Evolutionary conservation across 2,329 filamentous ascomycete species (phyloP).

Genomic region (Mariannaea elegans): DNA sequence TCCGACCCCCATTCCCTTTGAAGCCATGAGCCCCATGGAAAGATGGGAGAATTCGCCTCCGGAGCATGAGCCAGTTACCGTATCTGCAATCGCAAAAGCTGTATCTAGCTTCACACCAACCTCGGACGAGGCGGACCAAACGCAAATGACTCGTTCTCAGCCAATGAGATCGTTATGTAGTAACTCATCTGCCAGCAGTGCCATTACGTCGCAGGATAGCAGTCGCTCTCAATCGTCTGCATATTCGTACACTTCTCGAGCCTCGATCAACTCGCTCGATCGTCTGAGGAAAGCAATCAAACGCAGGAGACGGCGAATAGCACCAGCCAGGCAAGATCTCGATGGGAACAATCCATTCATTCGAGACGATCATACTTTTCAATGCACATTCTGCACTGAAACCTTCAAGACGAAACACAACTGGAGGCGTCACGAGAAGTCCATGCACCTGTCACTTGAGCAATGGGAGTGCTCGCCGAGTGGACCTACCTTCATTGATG

Average conservation of each 20-base stretch:
- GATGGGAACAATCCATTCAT: neutral
- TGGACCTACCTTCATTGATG: constrained; percentile 49
- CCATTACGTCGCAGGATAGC: constrained; percentile 63
- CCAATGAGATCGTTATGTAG: constrained; percentile 1
- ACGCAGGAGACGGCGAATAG: constrained; percentile 2
- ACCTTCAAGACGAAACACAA: constrained; percentile 56
- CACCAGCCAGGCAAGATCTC: neutral
- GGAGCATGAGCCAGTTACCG: constrained; percentile 37
- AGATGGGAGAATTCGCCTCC: constrained; percentile 38
- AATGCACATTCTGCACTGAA: constrained; percentile 58
- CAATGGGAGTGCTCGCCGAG: constrained; percentile 55
- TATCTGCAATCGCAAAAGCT: constrained; percentile 36
- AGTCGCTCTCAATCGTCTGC: constrained; percentile 52
- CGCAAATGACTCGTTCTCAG: neutral
- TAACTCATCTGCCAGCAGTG: constrained; percentile 61
- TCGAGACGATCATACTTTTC: constrained; percentile 29
- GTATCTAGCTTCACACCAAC: constrained; percentile 6
- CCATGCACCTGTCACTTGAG: constrained; percentile 56
- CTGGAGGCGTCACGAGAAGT: constrained; percentile 61
- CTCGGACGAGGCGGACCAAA: neutral
- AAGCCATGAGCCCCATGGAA: constrained; percentile 31
- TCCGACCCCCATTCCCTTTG: constrained; percentile 43
- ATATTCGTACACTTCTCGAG: constrained; percentile 55
- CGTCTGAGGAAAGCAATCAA: neutral
- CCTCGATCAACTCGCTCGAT: constrained; percentile 48